Evolutionary conservation across 2,329 filamentous ascomycete species (phyloP), one percentile per base, ranked within the genome.

Genomic region (Colletotrichum filicis): DNA sequence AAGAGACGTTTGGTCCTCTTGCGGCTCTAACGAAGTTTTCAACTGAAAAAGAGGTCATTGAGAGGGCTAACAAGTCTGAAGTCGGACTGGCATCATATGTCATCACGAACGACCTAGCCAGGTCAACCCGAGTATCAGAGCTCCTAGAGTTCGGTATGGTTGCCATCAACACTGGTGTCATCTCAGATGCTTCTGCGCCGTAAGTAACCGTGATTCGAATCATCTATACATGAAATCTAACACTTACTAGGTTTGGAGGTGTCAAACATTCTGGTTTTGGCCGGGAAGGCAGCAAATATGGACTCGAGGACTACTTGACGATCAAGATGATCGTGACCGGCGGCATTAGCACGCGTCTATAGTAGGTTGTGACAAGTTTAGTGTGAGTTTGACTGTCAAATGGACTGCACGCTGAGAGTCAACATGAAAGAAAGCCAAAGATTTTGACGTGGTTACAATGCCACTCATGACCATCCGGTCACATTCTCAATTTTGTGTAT

Each of bases 1-100:
- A 95, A 78, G 93, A 95, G 82, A 95, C 92, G 0, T 95, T 95
- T 77, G 93, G 93, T 0, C 93, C 93, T 2, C 89, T 95, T 1
- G 93, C 92, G 0, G 92, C 90, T 1, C 80, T 95, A 2, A 93
- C 94, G 84, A 87, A 88, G 60, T 94, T 94, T 79, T 86, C 91
- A 19, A 91, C 89, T 0, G 93, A 95, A 79, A 90, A 92, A 60
- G 92, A 95, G 71, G 92, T 93, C 19, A 87, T 94, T 28, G 85
- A 88, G 64, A 83, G 92, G 62, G 93, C 93, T 1, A 95, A 95
- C 79, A 82, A 83, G 24, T 84, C 91, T 0, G 91, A 94, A 68
- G 92, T 95, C 26, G 93, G 93, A 3, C 86, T 95, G 19, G 92
- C 93, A 1, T 92, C 91, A 0, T 95, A 95, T 82, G 93, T 95